These are phyloP conservation scores for Arabis alpina DNA, from an alignment of 345 rosid species.

Conservation along the genomic window DNA sequence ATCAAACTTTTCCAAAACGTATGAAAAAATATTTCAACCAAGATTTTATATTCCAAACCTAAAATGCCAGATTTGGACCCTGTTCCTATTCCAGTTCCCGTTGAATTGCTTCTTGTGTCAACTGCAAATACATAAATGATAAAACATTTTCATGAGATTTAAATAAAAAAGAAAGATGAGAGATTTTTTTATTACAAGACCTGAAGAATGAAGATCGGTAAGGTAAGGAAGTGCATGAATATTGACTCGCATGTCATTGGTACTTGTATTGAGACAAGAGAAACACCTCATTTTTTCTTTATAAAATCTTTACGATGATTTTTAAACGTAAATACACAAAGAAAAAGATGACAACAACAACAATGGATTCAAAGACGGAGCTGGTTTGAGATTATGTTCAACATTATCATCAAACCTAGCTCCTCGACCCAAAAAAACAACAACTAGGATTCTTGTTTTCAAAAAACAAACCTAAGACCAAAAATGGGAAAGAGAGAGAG, in stretches of 20 bases:
- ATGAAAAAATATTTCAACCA: background rate
- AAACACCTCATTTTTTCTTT: conserved; percentile 67
- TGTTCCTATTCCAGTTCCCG: conserved; percentile 30
- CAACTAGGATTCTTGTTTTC: background rate
- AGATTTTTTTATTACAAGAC: conserved; percentile 34
- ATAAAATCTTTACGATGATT: background rate
- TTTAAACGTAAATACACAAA: background rate
- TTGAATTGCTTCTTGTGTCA: conserved; percentile 37
- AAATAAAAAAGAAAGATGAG: background rate
- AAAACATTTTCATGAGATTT: background rate
- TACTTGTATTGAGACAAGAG: conserved; percentile 59
- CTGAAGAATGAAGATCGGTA: conserved; percentile 48
- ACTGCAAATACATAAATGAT: conserved; percentile 25
- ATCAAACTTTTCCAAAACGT: background rate
- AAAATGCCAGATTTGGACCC: conserved; percentile 41
- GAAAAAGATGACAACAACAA: conserved; percentile 10
- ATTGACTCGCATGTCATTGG: conserved; percentile 62
- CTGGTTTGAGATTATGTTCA: conserved; percentile 38
- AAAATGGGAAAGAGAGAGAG: conserved; percentile 9
- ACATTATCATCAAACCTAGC: conserved; percentile 39
- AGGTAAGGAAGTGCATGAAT: conserved; percentile 53
- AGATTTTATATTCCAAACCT: conserved; percentile 9
- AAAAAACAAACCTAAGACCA: conserved; percentile 12
- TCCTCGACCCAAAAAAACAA: conserved; percentile 12
- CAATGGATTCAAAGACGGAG: conserved; percentile 36